Conservation (phyloP, 371 early-diverging fungal species). For the Mortierella sp. region DNA sequence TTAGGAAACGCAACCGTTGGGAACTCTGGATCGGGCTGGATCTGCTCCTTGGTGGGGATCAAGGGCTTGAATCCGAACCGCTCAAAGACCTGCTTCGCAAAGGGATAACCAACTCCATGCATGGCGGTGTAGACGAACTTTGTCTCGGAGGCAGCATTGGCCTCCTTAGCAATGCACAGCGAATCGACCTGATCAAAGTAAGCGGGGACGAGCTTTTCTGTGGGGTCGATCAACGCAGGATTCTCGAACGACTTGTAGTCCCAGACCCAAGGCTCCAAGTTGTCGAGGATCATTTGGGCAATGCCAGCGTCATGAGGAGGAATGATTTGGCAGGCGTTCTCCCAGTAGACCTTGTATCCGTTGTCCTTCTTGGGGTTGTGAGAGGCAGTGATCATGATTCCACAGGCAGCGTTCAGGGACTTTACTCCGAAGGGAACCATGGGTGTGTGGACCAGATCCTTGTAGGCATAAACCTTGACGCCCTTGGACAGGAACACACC, state of each 20-base stretch:
- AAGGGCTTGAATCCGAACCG: constrained; percentile 76
- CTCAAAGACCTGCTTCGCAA: constrained; percentile 78
- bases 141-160: constrained; percentile 62
- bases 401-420: constrained; percentile 81
- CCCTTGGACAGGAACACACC: constrained; percentile 86
- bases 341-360: constrained; percentile 98
- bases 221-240: constrained; percentile 64
- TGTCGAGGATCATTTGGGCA: constrained; percentile 75
- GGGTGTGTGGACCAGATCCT: constrained; percentile 87
- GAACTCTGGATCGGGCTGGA: constrained; percentile 91
- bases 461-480: constrained; percentile 86
- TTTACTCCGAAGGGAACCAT: constrained; percentile 92
- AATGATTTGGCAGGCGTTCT: constrained; percentile 94
- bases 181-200: constrained; percentile 76
- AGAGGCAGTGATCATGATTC: constrained; percentile 98
- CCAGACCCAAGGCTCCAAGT: constrained; percentile 86
- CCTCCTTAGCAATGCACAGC: constrained; percentile 59
- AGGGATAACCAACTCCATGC: constrained; percentile 94
- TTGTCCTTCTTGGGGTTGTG: constrained; percentile 99
- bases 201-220: constrained; percentile 67
- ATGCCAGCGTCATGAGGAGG: constrained; percentile 91
- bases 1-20: constrained; percentile 93
- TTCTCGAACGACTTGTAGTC: constrained; percentile 69
- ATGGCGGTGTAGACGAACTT: constrained; percentile 94
- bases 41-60: constrained; percentile 73